phyloP scores from a whole-genome alignment of 139 green algal genomes.

The Nannochloris sp. region DNA sequence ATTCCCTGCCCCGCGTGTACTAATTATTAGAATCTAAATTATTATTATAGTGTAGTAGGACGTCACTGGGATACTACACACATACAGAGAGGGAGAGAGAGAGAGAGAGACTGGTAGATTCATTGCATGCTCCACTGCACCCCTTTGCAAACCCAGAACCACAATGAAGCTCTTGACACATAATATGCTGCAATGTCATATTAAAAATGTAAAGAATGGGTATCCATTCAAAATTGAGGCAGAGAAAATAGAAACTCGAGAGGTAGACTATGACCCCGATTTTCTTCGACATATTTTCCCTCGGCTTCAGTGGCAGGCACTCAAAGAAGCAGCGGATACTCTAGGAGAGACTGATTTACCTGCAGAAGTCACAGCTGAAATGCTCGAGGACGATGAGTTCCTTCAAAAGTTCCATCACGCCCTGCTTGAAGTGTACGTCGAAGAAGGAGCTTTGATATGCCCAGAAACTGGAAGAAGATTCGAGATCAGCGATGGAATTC shows the following conservation, averaged over 20 bases:
- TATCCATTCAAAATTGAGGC: conserved; percentile 91
- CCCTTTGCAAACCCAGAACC: too few species aligned
- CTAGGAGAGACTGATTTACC: conserved; percentile 45
- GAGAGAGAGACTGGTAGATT: too few species aligned
- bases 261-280: conserved; percentile 83
- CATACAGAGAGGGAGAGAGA: too few species aligned
- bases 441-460: conserved; percentile 63
- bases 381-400: conserved; percentile 66
- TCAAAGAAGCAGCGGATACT: conserved; percentile 58
- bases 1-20: too few species aligned
- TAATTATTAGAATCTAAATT: too few species aligned
- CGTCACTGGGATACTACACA: too few species aligned
- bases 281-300: conserved; percentile 87
- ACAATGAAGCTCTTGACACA: conserved; percentile 95
- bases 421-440: conserved; percentile 68
- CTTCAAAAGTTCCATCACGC: conserved; percentile 69
- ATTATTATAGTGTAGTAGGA: too few species aligned
- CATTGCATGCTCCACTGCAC: background rate
- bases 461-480: conserved; percentile 79
- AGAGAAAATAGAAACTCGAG: conserved; percentile 43
- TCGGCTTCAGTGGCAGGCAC: conserved; percentile 73
- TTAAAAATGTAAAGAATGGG: conserved; percentile 86
- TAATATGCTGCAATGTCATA: conserved; percentile 95
- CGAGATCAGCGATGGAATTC: conserved; percentile 69
- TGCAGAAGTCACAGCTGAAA: conserved; percentile 36